Percentiles rank a stretch among this genome's conserved stretches.
phyloP scores from a whole-genome alignment of 495 filamentous ascomycete species.

The Saxophila tyrrhenica region DNA sequence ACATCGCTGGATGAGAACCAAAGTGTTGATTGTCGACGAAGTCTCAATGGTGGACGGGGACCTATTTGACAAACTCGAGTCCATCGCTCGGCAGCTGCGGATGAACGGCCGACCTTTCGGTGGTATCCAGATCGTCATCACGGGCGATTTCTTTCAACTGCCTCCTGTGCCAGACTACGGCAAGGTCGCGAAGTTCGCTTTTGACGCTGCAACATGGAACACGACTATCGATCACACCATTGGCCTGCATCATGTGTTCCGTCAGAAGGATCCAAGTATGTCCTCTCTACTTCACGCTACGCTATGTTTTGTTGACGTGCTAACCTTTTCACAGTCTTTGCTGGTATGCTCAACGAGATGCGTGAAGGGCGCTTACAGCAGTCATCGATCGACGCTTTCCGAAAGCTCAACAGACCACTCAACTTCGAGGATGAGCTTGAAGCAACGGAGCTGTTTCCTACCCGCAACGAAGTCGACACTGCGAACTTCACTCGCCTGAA shows the following conservation, averaged over 20 bases:
- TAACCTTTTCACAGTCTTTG: constrained; percentile 50
- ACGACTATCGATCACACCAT: constrained; percentile 93
- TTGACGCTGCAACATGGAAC: constrained; percentile 82
- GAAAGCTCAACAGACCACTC: constrained; percentile 55
- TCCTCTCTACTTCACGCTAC: not conserved
- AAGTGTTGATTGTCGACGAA: constrained; percentile 82
- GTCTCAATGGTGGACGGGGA: constrained; percentile 98
- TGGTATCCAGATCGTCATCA: constrained; percentile 90
- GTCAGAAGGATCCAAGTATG: constrained; percentile 78
- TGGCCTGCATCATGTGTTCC: constrained; percentile 87
- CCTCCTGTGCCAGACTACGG: constrained; percentile 81
- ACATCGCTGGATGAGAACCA: constrained; percentile 77
- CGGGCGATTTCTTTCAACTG: constrained; percentile 94
- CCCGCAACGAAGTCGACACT: constrained; percentile 75
- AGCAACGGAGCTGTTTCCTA: constrained; percentile 92
- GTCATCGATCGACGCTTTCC: constrained; percentile 60
- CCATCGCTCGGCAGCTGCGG: constrained; percentile 65
- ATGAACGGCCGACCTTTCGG: constrained; percentile 91
- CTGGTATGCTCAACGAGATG: constrained; percentile 95
- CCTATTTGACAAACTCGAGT: constrained; percentile 89
- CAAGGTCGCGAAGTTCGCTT: constrained; percentile 71
- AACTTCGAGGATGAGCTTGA: constrained; percentile 65
- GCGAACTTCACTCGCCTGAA: constrained; percentile 69
- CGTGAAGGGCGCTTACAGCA: constrained; percentile 67
- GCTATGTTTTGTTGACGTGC: not conserved